Conservation (phyloP, 1,284 basidiomycete species). For the Marasmius sp. region DNA sequence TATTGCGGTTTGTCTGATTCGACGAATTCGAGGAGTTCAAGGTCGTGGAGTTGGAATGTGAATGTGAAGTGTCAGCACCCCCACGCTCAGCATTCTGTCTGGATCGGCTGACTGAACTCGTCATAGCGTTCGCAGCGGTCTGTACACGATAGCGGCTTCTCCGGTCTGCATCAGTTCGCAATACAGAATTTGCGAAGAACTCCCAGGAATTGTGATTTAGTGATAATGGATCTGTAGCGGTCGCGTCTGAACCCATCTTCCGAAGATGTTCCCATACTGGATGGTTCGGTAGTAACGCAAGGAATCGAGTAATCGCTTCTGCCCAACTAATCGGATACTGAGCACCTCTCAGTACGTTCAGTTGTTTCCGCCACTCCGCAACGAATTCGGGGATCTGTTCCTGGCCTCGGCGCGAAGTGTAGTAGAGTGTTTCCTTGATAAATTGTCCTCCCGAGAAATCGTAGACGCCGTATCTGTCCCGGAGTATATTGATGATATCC, state of each 20-base stretch:
- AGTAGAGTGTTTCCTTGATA: not conserved
- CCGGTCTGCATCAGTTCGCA: not conserved
- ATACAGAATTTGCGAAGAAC: not conserved
- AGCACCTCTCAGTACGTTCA: not conserved
- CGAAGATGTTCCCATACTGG: not conserved
- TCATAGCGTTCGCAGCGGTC: not conserved
- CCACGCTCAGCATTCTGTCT: not conserved
- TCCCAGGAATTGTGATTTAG: not conserved
- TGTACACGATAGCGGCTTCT: not conserved
- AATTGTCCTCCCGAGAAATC: not conserved
- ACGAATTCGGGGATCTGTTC: not conserved
- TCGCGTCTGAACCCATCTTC: not conserved
- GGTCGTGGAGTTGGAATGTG: no score
- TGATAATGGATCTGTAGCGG: not conserved
- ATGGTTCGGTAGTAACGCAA: not conserved
- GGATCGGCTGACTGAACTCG: not conserved
- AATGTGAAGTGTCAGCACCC: no score
- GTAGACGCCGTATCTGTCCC: not conserved
- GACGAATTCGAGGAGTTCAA: no score
- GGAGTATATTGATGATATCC: not conserved
- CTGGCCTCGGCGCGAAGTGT: not conserved
- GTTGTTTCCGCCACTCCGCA: not conserved
- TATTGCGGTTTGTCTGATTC: no score
- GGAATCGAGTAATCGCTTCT: not conserved
- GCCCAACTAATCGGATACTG: not conserved